Evolutionary conservation across 2,329 filamentous ascomycete genomes (phyloP).

Genomic region (Penicillium sp.): DNA sequence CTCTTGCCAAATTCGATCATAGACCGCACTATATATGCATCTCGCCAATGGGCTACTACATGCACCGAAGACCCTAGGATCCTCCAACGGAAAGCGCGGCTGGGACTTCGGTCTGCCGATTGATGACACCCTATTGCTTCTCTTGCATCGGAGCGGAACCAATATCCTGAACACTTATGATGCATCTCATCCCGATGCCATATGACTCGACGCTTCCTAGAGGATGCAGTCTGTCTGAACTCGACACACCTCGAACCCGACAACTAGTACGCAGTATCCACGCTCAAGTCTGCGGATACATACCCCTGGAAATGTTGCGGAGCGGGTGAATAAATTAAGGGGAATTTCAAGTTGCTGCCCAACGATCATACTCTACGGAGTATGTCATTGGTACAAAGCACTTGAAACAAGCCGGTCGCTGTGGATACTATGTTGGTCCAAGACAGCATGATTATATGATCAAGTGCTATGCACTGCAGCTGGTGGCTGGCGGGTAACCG

Average conservation of each 20-base stretch:
- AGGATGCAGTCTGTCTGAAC: background rate
- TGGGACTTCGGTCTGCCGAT: background rate
- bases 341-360: background rate
- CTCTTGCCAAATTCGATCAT: background rate
- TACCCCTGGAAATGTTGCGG: background rate
- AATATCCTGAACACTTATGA: background rate
- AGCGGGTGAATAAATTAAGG: conserved; percentile 2
- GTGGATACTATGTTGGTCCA: background rate
- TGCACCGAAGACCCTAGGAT: background rate
- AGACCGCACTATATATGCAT: background rate
- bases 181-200: background rate
- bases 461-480: background rate
- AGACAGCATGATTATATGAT: background rate
- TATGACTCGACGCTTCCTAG: background rate
- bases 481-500: background rate
- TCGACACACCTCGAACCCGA: background rate
- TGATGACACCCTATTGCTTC: background rate
- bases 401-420: conserved; percentile 2
- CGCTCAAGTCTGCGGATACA: background rate
- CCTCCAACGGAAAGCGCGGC: background rate
- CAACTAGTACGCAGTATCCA: background rate
- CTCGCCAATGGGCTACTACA: background rate
- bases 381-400: background rate
- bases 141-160: background rate
- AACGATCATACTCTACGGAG: background rate